Evolutionary conservation across 257 asterid species (phyloP).

Genomic region (Rehmannia glutinosa): DNA sequence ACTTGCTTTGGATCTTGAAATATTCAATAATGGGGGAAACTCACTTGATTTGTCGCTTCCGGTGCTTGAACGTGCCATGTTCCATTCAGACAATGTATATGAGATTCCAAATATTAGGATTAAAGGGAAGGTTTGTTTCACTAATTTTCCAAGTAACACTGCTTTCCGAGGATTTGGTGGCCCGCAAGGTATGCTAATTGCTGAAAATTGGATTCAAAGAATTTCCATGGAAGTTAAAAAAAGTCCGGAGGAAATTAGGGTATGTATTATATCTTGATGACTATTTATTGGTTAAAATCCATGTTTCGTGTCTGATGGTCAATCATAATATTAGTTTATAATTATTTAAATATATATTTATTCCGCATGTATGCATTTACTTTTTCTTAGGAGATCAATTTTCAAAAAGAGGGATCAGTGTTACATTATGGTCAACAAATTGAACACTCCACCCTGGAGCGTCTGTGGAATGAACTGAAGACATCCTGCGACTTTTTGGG

Average conservation of each 20-base stretch:
- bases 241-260: conserved; percentile 90
- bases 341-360: not conserved
- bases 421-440: conserved; percentile 77
- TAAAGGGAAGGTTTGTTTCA: conserved; percentile 82
- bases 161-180: conserved; percentile 99
- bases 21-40: conserved; percentile 85
- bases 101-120: conserved; percentile 83
- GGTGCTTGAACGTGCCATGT: conserved; percentile 96
- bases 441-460: conserved; percentile 62
- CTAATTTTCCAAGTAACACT: conserved; percentile 92
- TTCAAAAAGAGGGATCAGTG: conserved; percentile 80
- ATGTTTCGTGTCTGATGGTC: not conserved
- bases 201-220: conserved; percentile 97
- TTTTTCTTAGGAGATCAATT: conserved; percentile 78
- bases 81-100: conserved; percentile 85
- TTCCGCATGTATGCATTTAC: conserved; percentile 5
- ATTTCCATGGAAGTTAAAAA: conserved; percentile 76
- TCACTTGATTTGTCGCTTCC: conserved; percentile 90
- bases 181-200: conserved; percentile 94
- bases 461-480: conserved; percentile 82
- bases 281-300: not conserved
- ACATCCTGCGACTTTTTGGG: conserved; percentile 43
- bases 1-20: conserved; percentile 85
- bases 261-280: conserved; percentile 21
- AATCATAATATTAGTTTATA: not conserved